A percentile compares a stretch with the other conserved stretches of the same genome.
Conservation (phyloP, 345 rosid genomes). For the Xanthoceras sorbifolium region DNA sequence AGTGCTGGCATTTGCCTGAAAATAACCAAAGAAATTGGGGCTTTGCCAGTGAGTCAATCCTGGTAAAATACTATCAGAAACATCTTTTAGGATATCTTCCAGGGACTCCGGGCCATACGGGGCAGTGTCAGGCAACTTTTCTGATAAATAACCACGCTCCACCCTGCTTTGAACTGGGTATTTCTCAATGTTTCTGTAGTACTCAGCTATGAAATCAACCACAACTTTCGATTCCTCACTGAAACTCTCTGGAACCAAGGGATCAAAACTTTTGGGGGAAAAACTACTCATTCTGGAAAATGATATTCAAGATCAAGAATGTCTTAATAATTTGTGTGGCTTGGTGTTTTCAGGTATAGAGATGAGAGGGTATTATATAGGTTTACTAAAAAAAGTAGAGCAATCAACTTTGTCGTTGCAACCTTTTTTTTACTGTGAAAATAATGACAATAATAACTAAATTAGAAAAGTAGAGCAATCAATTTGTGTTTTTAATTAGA, state of each 20-base stretch:
- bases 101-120: constrained; percentile 27
- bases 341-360: too few relatives aligned
- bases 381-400: too few relatives aligned
- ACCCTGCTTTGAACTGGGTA: constrained; percentile 37
- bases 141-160: constrained; percentile 27
- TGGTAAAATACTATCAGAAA: constrained; percentile 19
- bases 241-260: constrained; percentile 21
- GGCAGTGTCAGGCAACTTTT: constrained; percentile 19
- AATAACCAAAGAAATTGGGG: constrained; percentile 33
- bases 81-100: constrained; percentile 27
- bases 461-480: too few relatives aligned
- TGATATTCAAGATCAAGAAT: too few relatives aligned
- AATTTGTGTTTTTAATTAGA: too few relatives aligned
- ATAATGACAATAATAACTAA: too few relatives aligned
- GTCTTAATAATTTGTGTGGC: too few relatives aligned
- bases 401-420: too few relatives aligned
- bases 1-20: constrained; percentile 34
- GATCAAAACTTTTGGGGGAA: not conserved
- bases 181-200: constrained; percentile 30
- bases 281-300: constrained; percentile 13
- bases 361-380: too few relatives aligned
- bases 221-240: constrained; percentile 26
- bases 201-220: constrained; percentile 28
- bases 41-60: constrained; percentile 45
- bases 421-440: too few relatives aligned